A percentile compares a stretch with the other conserved stretches of the same genome.
Conservation (phyloP, 495 filamentous ascomycete species). For the Neurospora sp. region DNA sequence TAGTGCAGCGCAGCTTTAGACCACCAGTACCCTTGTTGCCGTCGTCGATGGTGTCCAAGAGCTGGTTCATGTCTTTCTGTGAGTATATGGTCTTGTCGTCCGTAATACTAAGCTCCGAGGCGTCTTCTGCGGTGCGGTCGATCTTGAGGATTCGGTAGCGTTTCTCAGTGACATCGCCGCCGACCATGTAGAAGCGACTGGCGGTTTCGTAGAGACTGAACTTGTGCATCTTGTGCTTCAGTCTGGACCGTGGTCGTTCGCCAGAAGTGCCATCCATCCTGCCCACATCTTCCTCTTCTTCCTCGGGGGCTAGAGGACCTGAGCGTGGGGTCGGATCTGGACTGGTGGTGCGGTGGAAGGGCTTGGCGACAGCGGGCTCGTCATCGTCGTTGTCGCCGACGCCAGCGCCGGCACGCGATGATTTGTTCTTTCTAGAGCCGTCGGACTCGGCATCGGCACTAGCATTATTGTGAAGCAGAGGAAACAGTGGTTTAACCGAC, state of each 20-base stretch:
- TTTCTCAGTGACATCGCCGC: constrained; percentile 77
- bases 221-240: constrained; percentile 82
- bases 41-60: constrained; percentile 90
- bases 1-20: constrained; percentile 77
- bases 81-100: constrained; percentile 94
- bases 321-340: constrained; percentile 33
- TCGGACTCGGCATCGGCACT: constrained; percentile 22
- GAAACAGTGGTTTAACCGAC: constrained; percentile 23
- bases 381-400: constrained; percentile 51
- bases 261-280: constrained; percentile 13
- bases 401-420: constrained; percentile 7
- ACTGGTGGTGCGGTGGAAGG: constrained; percentile 53
- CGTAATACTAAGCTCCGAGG: constrained; percentile 64
- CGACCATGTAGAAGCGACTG: constrained; percentile 86
- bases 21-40: constrained; percentile 90
- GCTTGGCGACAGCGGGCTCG: constrained; percentile 50
- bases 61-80: constrained; percentile 83
- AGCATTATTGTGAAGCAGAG: constrained; percentile 34
- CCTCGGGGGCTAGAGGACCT: constrained; percentile 6
- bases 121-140: constrained; percentile 68
- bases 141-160: constrained; percentile 90
- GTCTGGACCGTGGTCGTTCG: constrained; percentile 22
- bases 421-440: constrained; percentile 5
- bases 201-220: constrained; percentile 93
- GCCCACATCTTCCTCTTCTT: constrained; percentile 40